Evolutionary conservation across 805 yeast species (phyloP).

Genomic region (Metschnikowia koreensis): DNA sequence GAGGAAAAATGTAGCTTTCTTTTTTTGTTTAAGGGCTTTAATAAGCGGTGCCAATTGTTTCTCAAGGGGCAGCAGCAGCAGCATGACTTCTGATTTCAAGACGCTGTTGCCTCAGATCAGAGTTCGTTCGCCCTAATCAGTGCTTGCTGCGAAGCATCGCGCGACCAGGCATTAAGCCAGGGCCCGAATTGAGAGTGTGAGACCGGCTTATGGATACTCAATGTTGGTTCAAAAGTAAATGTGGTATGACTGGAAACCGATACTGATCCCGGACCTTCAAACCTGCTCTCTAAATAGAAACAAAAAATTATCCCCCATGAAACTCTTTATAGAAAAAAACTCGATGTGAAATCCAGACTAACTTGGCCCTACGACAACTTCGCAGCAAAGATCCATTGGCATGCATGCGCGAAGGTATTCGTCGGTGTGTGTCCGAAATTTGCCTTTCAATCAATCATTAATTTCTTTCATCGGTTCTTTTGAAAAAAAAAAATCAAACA

Average conservation of each 20-base stretch:
- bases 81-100: background rate
- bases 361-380: too few species aligned
- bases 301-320: too few species aligned
- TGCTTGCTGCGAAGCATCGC: background rate
- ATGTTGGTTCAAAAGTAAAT: too few species aligned
- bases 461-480: background rate
- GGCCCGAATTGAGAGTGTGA: too few species aligned
- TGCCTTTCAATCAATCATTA: background rate
- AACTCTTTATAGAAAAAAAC: too few species aligned
- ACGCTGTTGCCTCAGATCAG: background rate
- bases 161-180: background rate
- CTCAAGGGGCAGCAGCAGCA: constrained; percentile 15
- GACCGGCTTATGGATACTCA: too few species aligned
- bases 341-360: too few species aligned
- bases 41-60: constrained; percentile 27
- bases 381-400: too few species aligned
- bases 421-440: background rate
- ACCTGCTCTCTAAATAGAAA: too few species aligned
- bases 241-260: too few species aligned
- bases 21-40: constrained; percentile 28
- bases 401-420: background rate
- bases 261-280: too few species aligned
- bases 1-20: constrained; percentile 58
- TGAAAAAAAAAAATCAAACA: background rate
- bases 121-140: background rate